Evolutionary conservation across 1,284 basidiomycete species (phyloP).

Genomic region (Neonothopanus nambi): DNA sequence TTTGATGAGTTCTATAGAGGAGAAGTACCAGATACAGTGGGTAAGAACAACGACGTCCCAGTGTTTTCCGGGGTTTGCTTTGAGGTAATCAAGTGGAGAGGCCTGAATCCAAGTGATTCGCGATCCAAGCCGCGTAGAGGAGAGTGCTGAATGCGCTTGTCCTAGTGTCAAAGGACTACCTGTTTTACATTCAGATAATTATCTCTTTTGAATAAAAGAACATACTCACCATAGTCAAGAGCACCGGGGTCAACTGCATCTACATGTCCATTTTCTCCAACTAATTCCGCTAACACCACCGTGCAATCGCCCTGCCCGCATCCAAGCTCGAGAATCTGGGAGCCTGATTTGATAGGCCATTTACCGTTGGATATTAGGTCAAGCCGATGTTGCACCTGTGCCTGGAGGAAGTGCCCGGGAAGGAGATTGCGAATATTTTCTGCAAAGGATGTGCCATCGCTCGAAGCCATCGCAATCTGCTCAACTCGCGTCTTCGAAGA

Average conservation of each 20-base stretch:
- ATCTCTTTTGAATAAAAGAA: neutral
- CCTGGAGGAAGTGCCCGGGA: too few species aligned
- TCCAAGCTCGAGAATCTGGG: slow-evolving; percentile 39
- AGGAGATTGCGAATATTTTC: too few species aligned
- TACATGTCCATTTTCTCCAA: slow-evolving; percentile 38
- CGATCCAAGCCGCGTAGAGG: slow-evolving; percentile 30
- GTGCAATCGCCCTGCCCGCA: slow-evolving; percentile 48
- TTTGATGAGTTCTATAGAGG: slow-evolving; percentile 32
- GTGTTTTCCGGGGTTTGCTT: slow-evolving; percentile 15
- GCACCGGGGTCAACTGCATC: slow-evolving; percentile 42
- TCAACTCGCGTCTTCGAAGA: too few species aligned
- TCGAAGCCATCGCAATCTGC: too few species aligned
- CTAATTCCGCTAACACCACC: slow-evolving; percentile 36
- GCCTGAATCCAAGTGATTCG: slow-evolving; percentile 39
- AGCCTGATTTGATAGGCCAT: slow-evolving; percentile 34
- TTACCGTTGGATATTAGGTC: neutral
- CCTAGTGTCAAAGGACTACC: slow-evolving; percentile 40
- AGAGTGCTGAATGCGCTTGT: slow-evolving; percentile 38
- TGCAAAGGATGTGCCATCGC: too few species aligned
- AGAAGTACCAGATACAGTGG: slow-evolving; percentile 40
- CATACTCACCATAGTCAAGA: slow-evolving; percentile 37
- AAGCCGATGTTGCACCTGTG: too few species aligned
- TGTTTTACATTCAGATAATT: slow-evolving; percentile 17
- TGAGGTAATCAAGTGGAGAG: slow-evolving; percentile 34
- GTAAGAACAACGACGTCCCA: slow-evolving; percentile 36